phyloP scores from a whole-genome alignment of 345 rosid genomes.

The Salix koriyanagi region DNA sequence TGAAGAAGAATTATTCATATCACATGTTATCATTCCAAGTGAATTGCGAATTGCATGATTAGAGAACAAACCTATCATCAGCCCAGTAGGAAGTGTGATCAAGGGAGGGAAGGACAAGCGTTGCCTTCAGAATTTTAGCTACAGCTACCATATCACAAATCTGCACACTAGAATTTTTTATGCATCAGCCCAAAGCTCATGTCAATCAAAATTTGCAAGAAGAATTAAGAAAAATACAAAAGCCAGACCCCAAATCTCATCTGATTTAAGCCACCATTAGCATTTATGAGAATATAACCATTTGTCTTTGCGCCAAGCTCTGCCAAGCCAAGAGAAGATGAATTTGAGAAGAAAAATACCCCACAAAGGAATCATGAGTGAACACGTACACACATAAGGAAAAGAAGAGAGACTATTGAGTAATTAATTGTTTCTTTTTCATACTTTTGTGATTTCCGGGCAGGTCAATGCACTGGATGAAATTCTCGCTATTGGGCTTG shows the following conservation, averaged over 20 bases:
- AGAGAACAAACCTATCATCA: conserved; percentile 58
- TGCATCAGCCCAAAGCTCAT: conserved; percentile 32
- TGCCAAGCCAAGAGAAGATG: conserved; percentile 33
- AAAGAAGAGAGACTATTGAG: not conserved
- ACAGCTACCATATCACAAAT: conserved; percentile 96
- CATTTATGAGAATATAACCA: conserved; percentile 82
- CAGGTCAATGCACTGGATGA: conserved; percentile 63
- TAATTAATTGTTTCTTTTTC: conserved; percentile 12
- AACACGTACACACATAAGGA: not conserved
- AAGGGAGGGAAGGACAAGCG: conserved; percentile 87
- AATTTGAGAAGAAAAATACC: not conserved
- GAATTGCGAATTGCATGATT: not conserved
- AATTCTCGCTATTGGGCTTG: conserved; percentile 72
- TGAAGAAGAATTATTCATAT: not conserved
- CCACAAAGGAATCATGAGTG: not conserved
- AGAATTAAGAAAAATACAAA: conserved; percentile 29
- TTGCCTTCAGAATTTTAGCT: conserved; percentile 85
- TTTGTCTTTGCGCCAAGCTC: conserved; percentile 65
- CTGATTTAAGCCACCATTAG: conserved; percentile 98
- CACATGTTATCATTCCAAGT: not conserved
- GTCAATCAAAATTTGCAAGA: conserved; percentile 9
- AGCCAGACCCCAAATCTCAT: conserved; percentile 99
- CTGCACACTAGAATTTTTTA: conserved; percentile 68
- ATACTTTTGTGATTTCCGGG: conserved; percentile 62
- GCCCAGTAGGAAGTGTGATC: conserved; percentile 96